These are phyloP conservation scores for Teratosphaeria nubilosa DNA, from an alignment of 2,329 filamentous ascomycete genomes.

Conservation along the genomic window DNA sequence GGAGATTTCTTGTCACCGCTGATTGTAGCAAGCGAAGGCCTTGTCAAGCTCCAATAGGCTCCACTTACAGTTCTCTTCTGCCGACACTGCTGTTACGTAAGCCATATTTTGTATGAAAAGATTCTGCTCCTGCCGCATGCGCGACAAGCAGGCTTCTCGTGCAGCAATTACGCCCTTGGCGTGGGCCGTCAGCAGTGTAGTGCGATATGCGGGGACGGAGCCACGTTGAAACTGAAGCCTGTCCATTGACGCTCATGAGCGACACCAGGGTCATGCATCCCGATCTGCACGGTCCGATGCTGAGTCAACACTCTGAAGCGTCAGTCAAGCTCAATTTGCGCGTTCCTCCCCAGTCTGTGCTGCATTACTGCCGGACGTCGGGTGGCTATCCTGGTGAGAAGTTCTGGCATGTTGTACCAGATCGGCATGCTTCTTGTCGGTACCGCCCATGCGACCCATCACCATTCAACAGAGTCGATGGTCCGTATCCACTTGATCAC, in stretches of 20 bases:
- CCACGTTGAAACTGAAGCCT: neutral
- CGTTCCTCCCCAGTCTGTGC: neutral
- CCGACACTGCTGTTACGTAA: neutral
- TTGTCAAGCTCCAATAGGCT: neutral
- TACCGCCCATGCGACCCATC: neutral
- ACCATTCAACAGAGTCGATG: neutral
- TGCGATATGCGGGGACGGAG: neutral
- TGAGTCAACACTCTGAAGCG: neutral
- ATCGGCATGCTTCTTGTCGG: neutral
- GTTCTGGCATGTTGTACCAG: neutral
- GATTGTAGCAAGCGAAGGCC: neutral
- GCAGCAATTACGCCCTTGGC: neutral
- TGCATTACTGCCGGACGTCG: neutral
- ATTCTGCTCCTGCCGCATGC: neutral
- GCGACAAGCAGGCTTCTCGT: neutral
- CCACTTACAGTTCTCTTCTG: neutral
- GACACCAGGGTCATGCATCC: neutral
- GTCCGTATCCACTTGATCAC: no score
- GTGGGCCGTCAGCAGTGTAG: neutral
- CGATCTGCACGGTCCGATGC: neutral
- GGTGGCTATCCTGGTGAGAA: neutral
- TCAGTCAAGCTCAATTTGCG: neutral
- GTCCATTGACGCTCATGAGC: neutral
- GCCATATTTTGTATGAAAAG: neutral
- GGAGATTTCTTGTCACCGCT: neutral